Conservation (phyloP, 2,329 filamentous ascomycete species). For the Penicillium brevicompactum region DNA sequence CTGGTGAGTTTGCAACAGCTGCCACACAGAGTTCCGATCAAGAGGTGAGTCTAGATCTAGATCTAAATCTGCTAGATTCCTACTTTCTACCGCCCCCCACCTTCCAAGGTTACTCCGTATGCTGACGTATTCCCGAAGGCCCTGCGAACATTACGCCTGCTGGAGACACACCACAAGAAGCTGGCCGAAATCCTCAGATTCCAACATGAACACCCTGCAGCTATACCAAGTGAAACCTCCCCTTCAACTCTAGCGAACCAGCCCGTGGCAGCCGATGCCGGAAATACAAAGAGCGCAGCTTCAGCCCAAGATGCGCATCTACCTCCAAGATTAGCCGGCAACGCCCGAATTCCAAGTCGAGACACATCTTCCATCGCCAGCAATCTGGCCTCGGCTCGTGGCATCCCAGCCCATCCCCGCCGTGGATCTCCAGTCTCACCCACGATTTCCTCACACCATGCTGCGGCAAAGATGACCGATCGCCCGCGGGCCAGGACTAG, state of each 20-base stretch:
- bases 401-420: slow-evolving; percentile 62
- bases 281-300: slow-evolving; percentile 24
- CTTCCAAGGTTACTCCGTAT: background rate
- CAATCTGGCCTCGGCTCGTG: slow-evolving; percentile 82
- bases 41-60: slow-evolving; percentile 47
- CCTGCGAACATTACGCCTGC: slow-evolving; percentile 76
- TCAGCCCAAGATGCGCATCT: slow-evolving; percentile 37
- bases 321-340: slow-evolving; percentile 41
- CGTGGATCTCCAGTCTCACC: slow-evolving; percentile 70
- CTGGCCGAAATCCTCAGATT: slow-evolving; percentile 80
- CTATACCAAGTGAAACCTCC: slow-evolving; percentile 16
- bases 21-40: slow-evolving; percentile 68
- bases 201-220: slow-evolving; percentile 57
- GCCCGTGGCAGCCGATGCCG: slow-evolving; percentile 18
- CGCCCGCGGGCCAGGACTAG: slow-evolving; percentile 43
- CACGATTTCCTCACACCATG: slow-evolving; percentile 72
- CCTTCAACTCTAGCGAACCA: slow-evolving; percentile 17
- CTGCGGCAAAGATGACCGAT: slow-evolving; percentile 68
- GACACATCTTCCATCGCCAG: slow-evolving; percentile 84
- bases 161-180: slow-evolving; percentile 84
- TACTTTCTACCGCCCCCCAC: background rate
- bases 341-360: slow-evolving; percentile 57
- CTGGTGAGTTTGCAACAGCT: slow-evolving; percentile 83
- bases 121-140: slow-evolving; percentile 57
- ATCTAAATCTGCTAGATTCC: background rate